phyloP scores from a whole-genome alignment of 2,329 filamentous ascomycete genomes.

The Hymenoscyphus linearis region DNA sequence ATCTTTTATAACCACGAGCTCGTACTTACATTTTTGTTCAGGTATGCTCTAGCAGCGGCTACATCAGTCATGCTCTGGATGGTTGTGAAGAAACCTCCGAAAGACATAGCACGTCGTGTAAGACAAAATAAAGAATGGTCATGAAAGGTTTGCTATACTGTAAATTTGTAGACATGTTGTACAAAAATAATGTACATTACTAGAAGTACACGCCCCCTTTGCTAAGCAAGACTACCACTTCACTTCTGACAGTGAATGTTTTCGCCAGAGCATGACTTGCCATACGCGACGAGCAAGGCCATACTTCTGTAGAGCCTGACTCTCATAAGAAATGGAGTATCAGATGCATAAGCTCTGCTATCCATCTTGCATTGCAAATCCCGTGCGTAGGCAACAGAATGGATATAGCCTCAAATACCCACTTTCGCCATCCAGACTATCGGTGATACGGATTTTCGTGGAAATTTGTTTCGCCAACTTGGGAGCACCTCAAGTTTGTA shows the following conservation, averaged over 20 bases:
- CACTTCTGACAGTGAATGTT: neutral
- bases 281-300: too few species aligned
- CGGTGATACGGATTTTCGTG: too few species aligned
- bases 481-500: neutral
- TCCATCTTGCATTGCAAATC: too few species aligned
- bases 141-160: slow-evolving; percentile 23
- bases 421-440: too few species aligned
- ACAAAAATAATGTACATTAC: neutral
- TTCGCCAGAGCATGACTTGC: too few species aligned
- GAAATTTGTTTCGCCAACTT: too few species aligned
- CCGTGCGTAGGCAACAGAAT: too few species aligned
- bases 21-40: slow-evolving; percentile 34
- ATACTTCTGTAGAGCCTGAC: too few species aligned
- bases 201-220: neutral
- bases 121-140: slow-evolving; percentile 74
- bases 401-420: too few species aligned
- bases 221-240: neutral
- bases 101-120: slow-evolving; percentile 66
- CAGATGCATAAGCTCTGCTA: too few species aligned
- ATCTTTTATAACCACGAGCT: neutral
- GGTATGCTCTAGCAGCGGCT: slow-evolving; percentile 79
- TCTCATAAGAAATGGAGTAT: too few species aligned
- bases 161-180: slow-evolving; percentile 2
- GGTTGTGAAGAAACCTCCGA: slow-evolving; percentile 81
- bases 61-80: slow-evolving; percentile 96